Base-by-base conservation (phyloP, 1,139 yeast species). In the Protomyces arabidopsidicola region DNA sequence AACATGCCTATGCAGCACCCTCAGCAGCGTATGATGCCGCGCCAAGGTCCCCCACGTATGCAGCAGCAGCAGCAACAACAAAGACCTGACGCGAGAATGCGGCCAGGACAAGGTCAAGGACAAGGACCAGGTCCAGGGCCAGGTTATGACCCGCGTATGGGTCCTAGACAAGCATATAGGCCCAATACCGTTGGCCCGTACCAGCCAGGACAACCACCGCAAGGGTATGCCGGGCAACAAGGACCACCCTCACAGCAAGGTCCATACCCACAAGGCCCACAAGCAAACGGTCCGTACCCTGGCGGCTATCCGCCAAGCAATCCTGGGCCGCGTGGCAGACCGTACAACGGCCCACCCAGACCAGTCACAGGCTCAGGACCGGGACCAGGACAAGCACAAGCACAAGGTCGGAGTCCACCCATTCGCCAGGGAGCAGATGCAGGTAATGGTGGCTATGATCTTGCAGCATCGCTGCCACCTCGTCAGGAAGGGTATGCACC, bases 61-160 rank as follows among this genome's bases (percentile, higher is more conserved):
- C 39, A 3, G 39, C 53, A 50, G 53, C 53, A 50, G 53, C 53
- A 50, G 20, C 53, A 31, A 36, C 53, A 50, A 50, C 34, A 22
- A 8, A n/a, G 36, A 12, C 53, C 34, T 12, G 34, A 14, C 12
- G n/a, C 20, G 36, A 18, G 48, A 9, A 42, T 42, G 48, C 48
- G 48, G 12, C 36, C 53, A 14, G 36, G 6, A 4, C 36, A 8
- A 24, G 10, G 22, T 12, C 22, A 45, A 16, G 51, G 31, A 20
- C 24, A 10, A 45, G 31, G 31, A 14, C 31, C 51, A 14, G 31
- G 31, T 2, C 31, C 31, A 27, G 31, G 31, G 1, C 31, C 31
- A 27, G 53, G 53, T 20, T 24, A 24, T n/a, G 35, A 50, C 3
- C 36, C 53, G 16, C 53, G 36, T n/a, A 24, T 27, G 36, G 53